Evolutionary conservation across 768 basidiomycete species (phyloP), one percentile per base, ranked within the genome.

Genomic region (Epithele typhae): DNA sequence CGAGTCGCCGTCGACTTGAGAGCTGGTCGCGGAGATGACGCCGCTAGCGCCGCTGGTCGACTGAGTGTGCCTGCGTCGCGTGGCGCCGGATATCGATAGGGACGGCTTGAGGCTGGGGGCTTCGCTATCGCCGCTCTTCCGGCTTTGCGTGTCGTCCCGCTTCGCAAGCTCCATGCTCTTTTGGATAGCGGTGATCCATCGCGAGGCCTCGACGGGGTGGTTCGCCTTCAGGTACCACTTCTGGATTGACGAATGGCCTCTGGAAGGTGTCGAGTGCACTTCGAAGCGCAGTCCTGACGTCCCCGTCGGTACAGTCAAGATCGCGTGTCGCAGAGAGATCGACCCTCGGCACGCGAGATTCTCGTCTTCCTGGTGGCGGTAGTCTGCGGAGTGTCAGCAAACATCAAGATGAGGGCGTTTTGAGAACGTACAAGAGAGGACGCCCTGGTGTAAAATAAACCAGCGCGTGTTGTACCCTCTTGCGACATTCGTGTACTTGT

Each of bases 401-500:
- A 19, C 9, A 36, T 36, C 15, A 8, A 8, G 35, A 36, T 36
- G 17, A n/a, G 35, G 9, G 30, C 30, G 9, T 30, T n/a, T 30
- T 14, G 25, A 7, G 5, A 3, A 47, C 87, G 21, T 60, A 89
- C 90, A 92, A 15, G 87, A 90, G n/a, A 94, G 64, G 21, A 87
- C 72, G 0, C 92, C 93, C 44, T 85, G 78, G 58, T 88, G 84
- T 17, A 96, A 75, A 0, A 95, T 90, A 59, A 97, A 95, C 92
- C 92, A 96, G 1, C 93, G 74, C 0, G 87, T 86, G 49, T 81
- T 83, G 61, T 92, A 95, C 0, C 94, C 93, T 55, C 81, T 84
- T 0, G 91, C 90, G 32, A 96, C 88, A 56, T 96, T 97, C 1
- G 86, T 83, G 60, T 93, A 96, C 64, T 97, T 97, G 64, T 88